Base-by-base conservation (phyloP, 2,329 filamentous ascomycete species). In the Penicillium paneum region DNA sequence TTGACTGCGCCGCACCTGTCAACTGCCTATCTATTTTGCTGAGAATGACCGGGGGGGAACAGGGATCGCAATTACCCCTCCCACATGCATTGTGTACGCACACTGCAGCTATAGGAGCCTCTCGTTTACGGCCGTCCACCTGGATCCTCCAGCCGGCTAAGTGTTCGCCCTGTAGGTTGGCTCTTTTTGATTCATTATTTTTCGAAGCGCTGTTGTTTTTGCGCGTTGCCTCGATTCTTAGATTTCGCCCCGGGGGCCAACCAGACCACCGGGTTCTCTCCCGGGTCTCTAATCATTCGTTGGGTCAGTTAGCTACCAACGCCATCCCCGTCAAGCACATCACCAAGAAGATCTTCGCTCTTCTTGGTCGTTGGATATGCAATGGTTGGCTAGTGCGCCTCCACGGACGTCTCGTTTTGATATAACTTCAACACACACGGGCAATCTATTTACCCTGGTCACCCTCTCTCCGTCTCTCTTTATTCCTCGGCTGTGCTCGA, bases 191-290 rank as follows among this genome's bases (percentile, higher is more conserved):
- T 49, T 47, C 5, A 51, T 42, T 50, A 45, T 34, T 46, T 54
- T 46, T 28, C 52, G 60, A 61, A 54, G 56, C 62, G 62, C 60
- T 59, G 54, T 58, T 57, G 54, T 56, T 54, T 54, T 19, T 34
- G 11, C 5, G 28, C 42, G 54, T 54, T 28, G 44, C 54, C 49
- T 50, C 12, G 52, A 47, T 32, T 58, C 56, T 50, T 53, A 54
- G 48, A 52, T 57, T 53, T 48, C 41, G 51, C 49, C 55, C 35
- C 28, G 3, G 57, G 45, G 43, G 46, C 53, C 57, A 62, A 57
- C 69, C 69, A 64, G 32, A 62, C 59, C 63, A 55, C 60, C 65
- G 67, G 69, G 67, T 59, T 49, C 40, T 52, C 38, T 55, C 32
- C 45, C 49, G 40, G 55, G 31, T 49, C 54, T 43, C 50, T 57